Percentiles rank a stretch among this genome's conserved stretches.
phyloP scores from a whole-genome alignment of 257 asterid genomes.

The Lithospermum erythrorhizon region DNA sequence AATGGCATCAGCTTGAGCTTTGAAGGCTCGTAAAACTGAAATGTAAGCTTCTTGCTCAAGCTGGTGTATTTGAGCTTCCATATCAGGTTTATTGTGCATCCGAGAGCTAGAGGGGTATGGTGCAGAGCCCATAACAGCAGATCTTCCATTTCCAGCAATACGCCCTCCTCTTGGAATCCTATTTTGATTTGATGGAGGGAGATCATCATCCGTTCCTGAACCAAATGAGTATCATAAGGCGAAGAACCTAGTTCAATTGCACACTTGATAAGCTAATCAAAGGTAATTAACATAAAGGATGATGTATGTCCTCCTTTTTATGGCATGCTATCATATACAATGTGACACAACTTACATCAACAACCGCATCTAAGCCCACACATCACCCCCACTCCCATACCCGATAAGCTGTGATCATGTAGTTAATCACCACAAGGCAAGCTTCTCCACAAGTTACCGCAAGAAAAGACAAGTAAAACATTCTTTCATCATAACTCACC shows the following conservation, averaged over 20 bases:
- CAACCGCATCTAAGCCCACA: too few species aligned
- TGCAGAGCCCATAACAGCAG: constrained; percentile 48
- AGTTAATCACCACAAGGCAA: too few species aligned
- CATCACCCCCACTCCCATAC: too few species aligned
- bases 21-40: constrained; percentile 74
- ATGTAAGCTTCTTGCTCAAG: constrained; percentile 92
- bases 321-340: too few species aligned
- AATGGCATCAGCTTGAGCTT: constrained; percentile 90
- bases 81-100: constrained; percentile 55
- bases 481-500: too few species aligned
- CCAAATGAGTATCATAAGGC: neutral
- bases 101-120: constrained; percentile 50
- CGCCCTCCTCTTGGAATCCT: constrained; percentile 84
- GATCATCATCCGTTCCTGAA: constrained; percentile 94
- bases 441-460: too few species aligned
- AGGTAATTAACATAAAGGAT: too few species aligned
- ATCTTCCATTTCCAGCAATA: constrained; percentile 75
- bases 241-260: neutral
- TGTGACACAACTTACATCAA: too few species aligned
- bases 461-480: too few species aligned
- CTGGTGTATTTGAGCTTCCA: constrained; percentile 84
- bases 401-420: too few species aligned
- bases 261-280: neutral
- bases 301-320: too few species aligned
- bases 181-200: constrained; percentile 88